Base-by-base conservation (phyloP, 2,329 filamentous ascomycete species). In the Alternaria sp. region DNA sequence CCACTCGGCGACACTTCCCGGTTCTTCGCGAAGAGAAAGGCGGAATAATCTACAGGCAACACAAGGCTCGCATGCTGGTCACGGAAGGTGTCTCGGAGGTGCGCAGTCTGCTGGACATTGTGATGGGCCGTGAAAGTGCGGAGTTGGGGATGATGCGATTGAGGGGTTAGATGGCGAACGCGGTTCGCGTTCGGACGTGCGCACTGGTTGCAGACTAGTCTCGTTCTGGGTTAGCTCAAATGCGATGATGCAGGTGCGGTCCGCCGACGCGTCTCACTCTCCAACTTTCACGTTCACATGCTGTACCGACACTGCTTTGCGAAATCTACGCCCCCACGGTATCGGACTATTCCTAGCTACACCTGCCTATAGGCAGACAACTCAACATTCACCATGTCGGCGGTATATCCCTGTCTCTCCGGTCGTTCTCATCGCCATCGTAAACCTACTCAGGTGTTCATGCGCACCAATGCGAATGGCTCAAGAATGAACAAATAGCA, bases 1-100 rank as follows among this genome's bases (percentile, higher is more conserved):
- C 71, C 71, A 21, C 50, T 75, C 4, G 68, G 70, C 23, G 70
- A 75, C 56, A 75, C 70, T 26, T 75, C 72, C 6, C 61, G 71
- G 54, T 74, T 71, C 61, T 75, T 75, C 49, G 71, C 65, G 14
- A 75, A 75, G 59, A 57, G 59, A 54, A 72, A 65, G 49, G 55
- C 50, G n/a, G 46, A 61, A 25, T 68, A 7, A 41, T 5, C 44
- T 28, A 15, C 11, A n/a, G 11, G 11, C 15, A 9, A 45, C 12
- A 18, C 1, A 7, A n/a, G 4, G 3, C 14, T 21, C 12, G 9
- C 12, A 15, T 7, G 37, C n/a, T 26, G 2, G 11, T 7, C 2
- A 15, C 9, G 3, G 20, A 11, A 50, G 20, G 15, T 5, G 15
- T 5, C 7, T 51, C 25, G n/a, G 37, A 20, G 21, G 23, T 5